Percentiles rank a stretch among this genome's conserved stretches.
phyloP scores from a whole-genome alignment of 2,329 filamentous ascomycete species.

The Aspergillus sp. region DNA sequence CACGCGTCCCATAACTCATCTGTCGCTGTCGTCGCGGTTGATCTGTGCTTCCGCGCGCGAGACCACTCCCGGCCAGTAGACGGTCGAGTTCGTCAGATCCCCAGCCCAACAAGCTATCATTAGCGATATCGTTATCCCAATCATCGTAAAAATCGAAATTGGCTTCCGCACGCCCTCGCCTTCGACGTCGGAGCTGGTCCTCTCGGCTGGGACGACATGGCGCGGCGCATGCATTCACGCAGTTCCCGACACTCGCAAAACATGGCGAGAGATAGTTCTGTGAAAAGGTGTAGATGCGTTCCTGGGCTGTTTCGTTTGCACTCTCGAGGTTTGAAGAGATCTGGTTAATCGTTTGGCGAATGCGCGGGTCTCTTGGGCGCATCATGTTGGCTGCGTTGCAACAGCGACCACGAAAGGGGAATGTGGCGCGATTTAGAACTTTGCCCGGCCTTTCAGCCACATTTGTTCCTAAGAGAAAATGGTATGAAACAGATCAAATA shows the following conservation, averaged over 20 bases:
- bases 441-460: neutral
- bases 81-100: slow-evolving; percentile 78
- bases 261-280: slow-evolving; percentile 81
- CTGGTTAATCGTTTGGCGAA: slow-evolving; percentile 89
- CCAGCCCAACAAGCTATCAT: slow-evolving; percentile 62
- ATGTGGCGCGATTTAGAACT: slow-evolving; percentile 1
- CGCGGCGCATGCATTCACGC: slow-evolving; percentile 62
- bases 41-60: slow-evolving; percentile 35
- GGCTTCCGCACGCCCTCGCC: slow-evolving; percentile 63
- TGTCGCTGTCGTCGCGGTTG: slow-evolving; percentile 66
- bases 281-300: slow-evolving; percentile 79
- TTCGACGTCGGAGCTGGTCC: slow-evolving; percentile 63
- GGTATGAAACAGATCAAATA: too few species aligned
- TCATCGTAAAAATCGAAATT: slow-evolving; percentile 98
- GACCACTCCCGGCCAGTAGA: slow-evolving; percentile 60
- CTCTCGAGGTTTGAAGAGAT: slow-evolving; percentile 84
- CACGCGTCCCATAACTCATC: slow-evolving; percentile 82
- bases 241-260: slow-evolving; percentile 56
- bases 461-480: neutral
- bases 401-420: neutral
- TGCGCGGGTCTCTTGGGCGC: slow-evolving; percentile 65
- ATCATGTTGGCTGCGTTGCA: slow-evolving; percentile 40
- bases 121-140: slow-evolving; percentile 64
- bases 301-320: slow-evolving; percentile 85
- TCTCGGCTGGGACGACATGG: slow-evolving; percentile 61